phyloP scores from a whole-genome alignment of 2,329 filamentous ascomycete species.

The Teratosphaeria viscida region DNA sequence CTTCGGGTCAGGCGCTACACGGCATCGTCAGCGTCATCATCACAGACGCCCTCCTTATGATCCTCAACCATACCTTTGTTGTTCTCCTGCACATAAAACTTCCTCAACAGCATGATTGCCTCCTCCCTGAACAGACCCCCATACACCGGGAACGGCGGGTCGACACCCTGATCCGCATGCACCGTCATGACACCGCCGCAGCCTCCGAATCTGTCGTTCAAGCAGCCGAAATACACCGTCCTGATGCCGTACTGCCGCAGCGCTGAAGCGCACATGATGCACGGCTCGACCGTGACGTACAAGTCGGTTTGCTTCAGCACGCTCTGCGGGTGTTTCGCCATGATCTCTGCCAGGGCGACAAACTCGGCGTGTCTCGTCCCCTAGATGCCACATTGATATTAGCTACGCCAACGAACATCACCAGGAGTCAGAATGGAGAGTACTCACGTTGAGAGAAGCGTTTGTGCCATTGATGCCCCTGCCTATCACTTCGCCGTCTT shows the following conservation, averaged over 20 bases:
- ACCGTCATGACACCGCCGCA: conserved; percentile 88
- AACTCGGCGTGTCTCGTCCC: conserved; percentile 95
- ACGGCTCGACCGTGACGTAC: conserved; percentile 96
- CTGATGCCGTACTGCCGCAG: conserved; percentile 80
- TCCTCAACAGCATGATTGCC: conserved; percentile 79
- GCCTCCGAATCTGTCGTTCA: conserved; percentile 94
- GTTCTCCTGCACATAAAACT: conserved; percentile 98
- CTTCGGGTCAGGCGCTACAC: conserved; percentile 50
- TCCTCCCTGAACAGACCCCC: conserved; percentile 85
- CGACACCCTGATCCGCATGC: conserved; percentile 64
- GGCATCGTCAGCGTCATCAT: not conserved
- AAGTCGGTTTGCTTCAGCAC: conserved; percentile 66
- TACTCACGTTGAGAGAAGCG: conserved; percentile 56
- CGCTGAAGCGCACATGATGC: conserved; percentile 95
- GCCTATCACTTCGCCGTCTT: conserved; percentile 68
- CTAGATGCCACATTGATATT: conserved; percentile 28
- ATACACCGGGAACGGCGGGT: conserved; percentile 69
- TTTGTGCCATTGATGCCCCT: conserved; percentile 97
- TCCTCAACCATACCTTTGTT: conserved; percentile 56
- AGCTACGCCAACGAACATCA: not conserved
- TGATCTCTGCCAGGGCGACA: conserved; percentile 63
- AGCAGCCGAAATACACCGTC: conserved; percentile 87
- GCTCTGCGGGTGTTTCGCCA: conserved; percentile 53
- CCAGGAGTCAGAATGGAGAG: conserved; percentile 2
- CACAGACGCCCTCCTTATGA: not conserved